A percentile compares a stretch with the other conserved stretches of the same genome.
These are phyloP conservation scores for Juncus effusus DNA, from an alignment of 176 grass and related monocot species.

Conservation along the genomic window DNA sequence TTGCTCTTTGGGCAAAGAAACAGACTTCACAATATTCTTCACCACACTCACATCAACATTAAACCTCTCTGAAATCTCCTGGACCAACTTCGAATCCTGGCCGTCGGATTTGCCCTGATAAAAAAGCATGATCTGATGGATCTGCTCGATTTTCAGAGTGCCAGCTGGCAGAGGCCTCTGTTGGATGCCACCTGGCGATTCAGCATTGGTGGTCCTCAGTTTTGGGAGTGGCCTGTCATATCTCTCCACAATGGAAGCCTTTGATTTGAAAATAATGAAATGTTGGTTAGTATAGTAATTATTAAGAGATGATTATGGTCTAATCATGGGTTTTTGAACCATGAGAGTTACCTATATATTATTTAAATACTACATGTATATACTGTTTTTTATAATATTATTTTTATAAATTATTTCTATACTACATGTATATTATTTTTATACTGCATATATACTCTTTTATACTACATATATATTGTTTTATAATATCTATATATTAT, in stretches of 20 bases:
- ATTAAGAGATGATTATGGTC: too few species aligned
- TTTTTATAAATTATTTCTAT: too few species aligned
- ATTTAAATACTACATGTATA: too few species aligned
- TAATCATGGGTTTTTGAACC: too few species aligned
- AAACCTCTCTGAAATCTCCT: conserved; percentile 25
- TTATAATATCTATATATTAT: too few species aligned
- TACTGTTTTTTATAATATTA: too few species aligned
- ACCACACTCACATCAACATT: conserved; percentile 13
- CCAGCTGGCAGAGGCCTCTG: conserved; percentile 5
- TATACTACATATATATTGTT: too few species aligned
- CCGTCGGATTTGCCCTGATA: conserved; percentile 20
- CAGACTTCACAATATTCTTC: conserved; percentile 23
- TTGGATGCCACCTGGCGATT: not conserved
- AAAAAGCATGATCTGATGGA: conserved; percentile 28
- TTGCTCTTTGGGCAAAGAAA: conserved; percentile 25
- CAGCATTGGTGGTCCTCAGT: conserved; percentile 17
- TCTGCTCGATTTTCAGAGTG: conserved; percentile 26
- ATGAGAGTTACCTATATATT: too few species aligned
- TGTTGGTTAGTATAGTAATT: too few species aligned
- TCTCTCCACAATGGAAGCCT: conserved; percentile 24
- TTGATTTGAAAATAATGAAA: not conserved
- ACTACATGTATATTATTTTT: too few species aligned
- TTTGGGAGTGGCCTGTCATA: conserved; percentile 21
- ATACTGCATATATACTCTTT: too few species aligned
- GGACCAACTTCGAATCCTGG: conserved; percentile 1